Evolutionary conservation across 2,329 filamentous ascomycete species (phyloP).

Genomic region (Alternaria sp.): DNA sequence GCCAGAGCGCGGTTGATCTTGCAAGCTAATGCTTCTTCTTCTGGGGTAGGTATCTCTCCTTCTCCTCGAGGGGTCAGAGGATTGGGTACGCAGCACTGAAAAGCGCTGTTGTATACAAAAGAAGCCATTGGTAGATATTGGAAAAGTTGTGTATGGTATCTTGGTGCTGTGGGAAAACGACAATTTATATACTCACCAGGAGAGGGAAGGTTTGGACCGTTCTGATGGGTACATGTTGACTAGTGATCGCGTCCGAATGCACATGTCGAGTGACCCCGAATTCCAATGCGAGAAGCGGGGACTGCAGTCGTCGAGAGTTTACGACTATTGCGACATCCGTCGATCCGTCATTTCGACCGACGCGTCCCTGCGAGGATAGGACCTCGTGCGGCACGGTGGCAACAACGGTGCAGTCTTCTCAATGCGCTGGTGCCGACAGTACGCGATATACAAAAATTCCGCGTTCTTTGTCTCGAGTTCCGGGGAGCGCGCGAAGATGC

Average conservation of each 20-base stretch:
- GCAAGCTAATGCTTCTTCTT: not conserved
- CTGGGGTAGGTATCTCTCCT: not conserved
- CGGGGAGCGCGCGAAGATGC: not conserved
- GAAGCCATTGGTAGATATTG: not conserved
- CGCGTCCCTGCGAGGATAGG: not conserved
- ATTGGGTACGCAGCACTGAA: not conserved
- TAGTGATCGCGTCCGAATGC: not conserved
- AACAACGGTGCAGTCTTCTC: not conserved
- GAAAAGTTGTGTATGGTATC: rapidly evolving
- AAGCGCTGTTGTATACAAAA: not conserved
- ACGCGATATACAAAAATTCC: not conserved
- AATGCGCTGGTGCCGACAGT: not conserved
- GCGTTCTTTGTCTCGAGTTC: not conserved
- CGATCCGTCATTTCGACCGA: not conserved
- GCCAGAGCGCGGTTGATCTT: not conserved
- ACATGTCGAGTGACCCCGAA: not conserved
- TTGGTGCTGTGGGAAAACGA: rapidly evolving
- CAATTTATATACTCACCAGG: not conserved
- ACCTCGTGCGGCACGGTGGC: not conserved
- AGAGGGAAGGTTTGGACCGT: not conserved
- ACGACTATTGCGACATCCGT: not conserved
- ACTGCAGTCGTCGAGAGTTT: not conserved
- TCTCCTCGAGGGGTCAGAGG: not conserved
- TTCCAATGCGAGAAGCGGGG: not conserved
- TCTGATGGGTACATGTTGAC: not conserved